Base-by-base conservation (phyloP, 2,329 filamentous ascomycete species). In the Cladophialophora yegresii region DNA sequence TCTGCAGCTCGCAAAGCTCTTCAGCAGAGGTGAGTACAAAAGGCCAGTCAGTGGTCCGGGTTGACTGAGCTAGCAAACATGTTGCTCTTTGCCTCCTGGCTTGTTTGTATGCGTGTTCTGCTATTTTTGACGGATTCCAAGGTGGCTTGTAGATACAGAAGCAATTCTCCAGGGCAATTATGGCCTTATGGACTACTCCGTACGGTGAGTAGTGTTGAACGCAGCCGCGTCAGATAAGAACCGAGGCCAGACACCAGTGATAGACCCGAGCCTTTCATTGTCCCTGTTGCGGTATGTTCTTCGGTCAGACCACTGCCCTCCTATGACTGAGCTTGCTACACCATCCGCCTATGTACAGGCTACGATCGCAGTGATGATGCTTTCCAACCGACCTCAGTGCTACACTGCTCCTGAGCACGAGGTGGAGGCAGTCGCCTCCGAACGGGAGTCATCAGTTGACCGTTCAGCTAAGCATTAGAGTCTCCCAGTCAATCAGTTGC, bases 401-500 rank as follows among this genome's bases (percentile, higher is more conserved):
- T 43, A 7, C 16, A 20, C 36, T 2, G 36, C 36, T 40, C 36
- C 36, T n/a, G n/a, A 43, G 36, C 36, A 43, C 36, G 2, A 3
- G 6, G 33, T 13, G 13, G 36, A 6, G 8, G 1, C 5, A n/a
- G 5, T 43, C 16, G n/a, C 36, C 5, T 43, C 36, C 36, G 5
- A 20, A 8, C 5, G n/a, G n/a, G n/a, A n/a, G n/a, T n/a, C 36
- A 43, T 6, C 36, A n/a, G n/a, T n/a, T 33, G 26, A 54, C 9
- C 23, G 23, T 26, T 28, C 26, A 59, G n/a, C 12, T 50, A 7
- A 62, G 54, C 33, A 13, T 47, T 13, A 54, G 54, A 36, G 54
- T 59, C 13, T 57, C 16, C 80, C 79, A 82, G 20, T 77, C 73
- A 54, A 77, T 76, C 78, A 79, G 82, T 45, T 74, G 70, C 49